These are phyloP conservation scores for Niebla homalea DNA, from an alignment of 495 filamentous ascomycete species.

Conservation along the genomic window DNA sequence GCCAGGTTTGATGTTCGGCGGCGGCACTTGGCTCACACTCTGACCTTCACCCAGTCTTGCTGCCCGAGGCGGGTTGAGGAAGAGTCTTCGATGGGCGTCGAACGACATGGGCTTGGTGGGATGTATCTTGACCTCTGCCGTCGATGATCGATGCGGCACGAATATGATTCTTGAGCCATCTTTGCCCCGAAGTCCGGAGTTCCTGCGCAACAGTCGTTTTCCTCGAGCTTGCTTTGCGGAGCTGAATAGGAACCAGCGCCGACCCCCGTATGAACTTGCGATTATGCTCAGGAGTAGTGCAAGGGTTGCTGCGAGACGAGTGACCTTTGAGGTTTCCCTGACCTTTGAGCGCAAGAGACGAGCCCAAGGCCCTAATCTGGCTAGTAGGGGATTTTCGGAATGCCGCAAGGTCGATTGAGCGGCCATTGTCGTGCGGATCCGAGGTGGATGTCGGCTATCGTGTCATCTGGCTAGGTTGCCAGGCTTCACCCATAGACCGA, in stretches of 20 bases:
- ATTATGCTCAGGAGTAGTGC: constrained; percentile 64
- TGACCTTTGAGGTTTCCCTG: constrained; percentile 47
- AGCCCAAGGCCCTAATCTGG: constrained; percentile 54
- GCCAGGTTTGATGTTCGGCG: constrained; percentile 77
- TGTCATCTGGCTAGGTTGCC: not conserved
- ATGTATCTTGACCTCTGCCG: constrained; percentile 81
- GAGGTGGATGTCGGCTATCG: not conserved
- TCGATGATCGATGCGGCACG: constrained; percentile 74
- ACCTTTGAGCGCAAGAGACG: constrained; percentile 46
- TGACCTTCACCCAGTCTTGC: constrained; percentile 59
- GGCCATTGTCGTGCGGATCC: constrained; percentile 43
- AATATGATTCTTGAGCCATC: constrained; percentile 91
- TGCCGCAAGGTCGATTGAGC: constrained; percentile 71
- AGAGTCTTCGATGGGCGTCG: constrained; percentile 87
- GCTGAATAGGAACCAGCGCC: constrained; percentile 54
- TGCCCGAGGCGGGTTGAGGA: constrained; percentile 76
- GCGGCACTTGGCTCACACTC: constrained; percentile 53
- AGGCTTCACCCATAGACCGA: too few species aligned
- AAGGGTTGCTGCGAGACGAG: constrained; percentile 61
- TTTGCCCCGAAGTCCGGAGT: constrained; percentile 83
- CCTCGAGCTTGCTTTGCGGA: constrained; percentile 69
- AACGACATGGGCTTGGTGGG: constrained; percentile 91
- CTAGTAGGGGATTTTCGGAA: constrained; percentile 54
- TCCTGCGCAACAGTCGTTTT: constrained; percentile 65
- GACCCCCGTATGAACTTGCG: constrained; percentile 57